These are phyloP conservation scores for Myxozyma neglecta DNA, from an alignment of 805 yeast species.

Conservation along the genomic window DNA sequence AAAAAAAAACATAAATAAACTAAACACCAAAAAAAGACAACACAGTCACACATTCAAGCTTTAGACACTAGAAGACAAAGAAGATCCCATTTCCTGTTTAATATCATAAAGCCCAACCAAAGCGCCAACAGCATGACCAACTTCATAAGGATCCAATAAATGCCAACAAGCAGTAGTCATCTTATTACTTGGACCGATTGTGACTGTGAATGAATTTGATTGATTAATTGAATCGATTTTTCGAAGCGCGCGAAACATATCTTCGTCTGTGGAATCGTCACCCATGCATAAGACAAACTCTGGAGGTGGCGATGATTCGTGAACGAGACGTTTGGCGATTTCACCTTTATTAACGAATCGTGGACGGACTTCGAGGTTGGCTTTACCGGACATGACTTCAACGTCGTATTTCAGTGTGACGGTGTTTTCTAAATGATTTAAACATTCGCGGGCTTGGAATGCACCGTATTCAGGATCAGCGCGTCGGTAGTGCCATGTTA, in stretches of 20 bases:
- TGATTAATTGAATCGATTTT: slow-evolving; percentile 52
- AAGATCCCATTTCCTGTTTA: slow-evolving; percentile 19
- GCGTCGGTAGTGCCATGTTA: slow-evolving; percentile 97
- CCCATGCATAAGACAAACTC: slow-evolving; percentile 84
- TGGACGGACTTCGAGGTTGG: slow-evolving; percentile 96
- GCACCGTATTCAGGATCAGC: slow-evolving; percentile 92
- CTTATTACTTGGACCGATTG: slow-evolving; percentile 91
- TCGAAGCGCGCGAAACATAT: slow-evolving; percentile 83
- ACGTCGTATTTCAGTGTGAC: slow-evolving; percentile 71
- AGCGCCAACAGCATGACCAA: slow-evolving; percentile 77
- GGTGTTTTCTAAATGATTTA: slow-evolving; percentile 59
- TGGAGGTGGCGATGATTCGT: slow-evolving; percentile 41
- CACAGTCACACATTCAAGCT: neutral
- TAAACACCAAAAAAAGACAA: neutral
- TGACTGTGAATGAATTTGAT: slow-evolving; percentile 57
- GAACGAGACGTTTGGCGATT: slow-evolving; percentile 77
- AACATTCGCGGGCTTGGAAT: slow-evolving; percentile 76
- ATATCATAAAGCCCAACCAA: slow-evolving; percentile 72
- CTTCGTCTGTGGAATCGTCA: slow-evolving; percentile 96
- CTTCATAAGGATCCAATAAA: slow-evolving; percentile 78
- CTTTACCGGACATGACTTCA: slow-evolving; percentile 96
- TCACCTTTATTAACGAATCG: slow-evolving; percentile 94
- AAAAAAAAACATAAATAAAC: neutral
- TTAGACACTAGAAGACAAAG: neutral
- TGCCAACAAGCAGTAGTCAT: slow-evolving; percentile 83